Evolutionary conservation across 768 basidiomycete genomes (phyloP).

Genomic region (Rhodotorula toruloides): DNA sequence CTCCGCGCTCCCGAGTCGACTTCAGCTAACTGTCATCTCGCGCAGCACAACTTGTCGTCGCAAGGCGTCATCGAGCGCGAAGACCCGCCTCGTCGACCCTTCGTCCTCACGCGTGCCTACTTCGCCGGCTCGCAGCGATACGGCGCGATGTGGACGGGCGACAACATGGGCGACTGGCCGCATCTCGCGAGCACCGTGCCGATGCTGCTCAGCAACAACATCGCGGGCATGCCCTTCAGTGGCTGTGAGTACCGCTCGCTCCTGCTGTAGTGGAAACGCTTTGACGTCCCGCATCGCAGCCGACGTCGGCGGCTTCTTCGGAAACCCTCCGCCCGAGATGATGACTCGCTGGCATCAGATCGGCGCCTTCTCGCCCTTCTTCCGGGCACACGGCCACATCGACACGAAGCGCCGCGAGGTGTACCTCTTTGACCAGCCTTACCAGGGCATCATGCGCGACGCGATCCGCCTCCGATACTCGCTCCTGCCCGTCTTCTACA

Average conservation of each 20-base stretch:
- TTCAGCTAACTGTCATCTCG: not conserved
- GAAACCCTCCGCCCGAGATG: conserved; percentile 90
- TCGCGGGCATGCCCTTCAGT: conserved; percentile 83
- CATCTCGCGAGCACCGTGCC: conserved; percentile 90
- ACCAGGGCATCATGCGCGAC: conserved; percentile 73
- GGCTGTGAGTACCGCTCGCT: conserved; percentile 76
- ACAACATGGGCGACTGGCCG: conserved; percentile 95
- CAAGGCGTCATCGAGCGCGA: conserved; percentile 73
- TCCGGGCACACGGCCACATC: conserved; percentile 88
- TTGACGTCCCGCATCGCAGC: too few relatives aligned
- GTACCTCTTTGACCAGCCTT: conserved; percentile 82
- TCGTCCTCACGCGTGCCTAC: conserved; percentile 92
- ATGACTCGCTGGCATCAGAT: conserved; percentile 96
- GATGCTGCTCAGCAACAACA: conserved; percentile 81
- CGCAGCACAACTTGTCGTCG: conserved; percentile 73
- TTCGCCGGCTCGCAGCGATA: conserved; percentile 91
- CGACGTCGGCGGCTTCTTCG: conserved; percentile 98
- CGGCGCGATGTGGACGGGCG: conserved; percentile 98
- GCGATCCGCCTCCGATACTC: conserved; percentile 74
- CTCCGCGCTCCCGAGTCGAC: not conserved
- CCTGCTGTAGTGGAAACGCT: too few relatives aligned
- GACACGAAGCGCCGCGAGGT: conserved; percentile 97
- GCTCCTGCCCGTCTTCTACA: conserved; percentile 92
- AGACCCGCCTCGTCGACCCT: conserved; percentile 72
- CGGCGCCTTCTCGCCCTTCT: conserved; percentile 91